These are phyloP conservation scores for Sistotremastrum niveocremeum DNA, from an alignment of 768 basidiomycete genomes.

Conservation along the genomic window DNA sequence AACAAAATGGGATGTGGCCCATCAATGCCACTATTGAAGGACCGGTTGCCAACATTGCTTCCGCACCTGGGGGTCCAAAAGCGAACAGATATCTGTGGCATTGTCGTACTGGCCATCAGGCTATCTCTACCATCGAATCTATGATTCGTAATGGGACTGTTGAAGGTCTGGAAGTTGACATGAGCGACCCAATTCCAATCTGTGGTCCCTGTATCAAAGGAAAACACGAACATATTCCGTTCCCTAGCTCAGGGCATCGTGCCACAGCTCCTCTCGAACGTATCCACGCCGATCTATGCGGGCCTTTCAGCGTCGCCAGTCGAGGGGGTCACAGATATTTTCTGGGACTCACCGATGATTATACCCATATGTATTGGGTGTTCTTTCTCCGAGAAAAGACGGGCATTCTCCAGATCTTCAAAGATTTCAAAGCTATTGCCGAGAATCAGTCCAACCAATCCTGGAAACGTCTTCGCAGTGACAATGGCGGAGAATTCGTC, in stretches of 20 bases:
- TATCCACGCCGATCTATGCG: conserved; percentile 7
- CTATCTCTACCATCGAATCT: conserved; percentile 9
- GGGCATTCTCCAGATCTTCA: conserved; percentile 18
- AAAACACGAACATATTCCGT: conserved; percentile 22
- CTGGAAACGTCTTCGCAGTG: conserved; percentile 24
- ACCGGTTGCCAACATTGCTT: too few relatives aligned
- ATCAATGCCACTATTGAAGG: too few relatives aligned
- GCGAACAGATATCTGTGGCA: too few relatives aligned
- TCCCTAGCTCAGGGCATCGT: too few relatives aligned
- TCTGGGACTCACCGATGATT: conserved; percentile 20
- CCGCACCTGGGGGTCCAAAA: too few relatives aligned
- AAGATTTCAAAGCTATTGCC: conserved; percentile 19
- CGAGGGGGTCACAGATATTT: conserved; percentile 19
- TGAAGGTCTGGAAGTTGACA: conserved; percentile 14
- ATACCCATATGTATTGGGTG: conserved; percentile 10
- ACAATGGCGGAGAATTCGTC: conserved; percentile 31
- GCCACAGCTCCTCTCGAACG: too few relatives aligned
- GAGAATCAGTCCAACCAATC: conserved; percentile 16
- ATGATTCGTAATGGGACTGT: conserved; percentile 5
- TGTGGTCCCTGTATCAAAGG: conserved; percentile 25
- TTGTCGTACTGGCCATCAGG: conserved; percentile 13
- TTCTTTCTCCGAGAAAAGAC: conserved; percentile 19
- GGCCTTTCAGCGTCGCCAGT: conserved; percentile 7
- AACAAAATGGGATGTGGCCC: too few relatives aligned
- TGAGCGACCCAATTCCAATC: conserved; percentile 11